Conservation (phyloP, 495 filamentous ascomycete species). For the Hypoxylon fragiforme region DNA sequence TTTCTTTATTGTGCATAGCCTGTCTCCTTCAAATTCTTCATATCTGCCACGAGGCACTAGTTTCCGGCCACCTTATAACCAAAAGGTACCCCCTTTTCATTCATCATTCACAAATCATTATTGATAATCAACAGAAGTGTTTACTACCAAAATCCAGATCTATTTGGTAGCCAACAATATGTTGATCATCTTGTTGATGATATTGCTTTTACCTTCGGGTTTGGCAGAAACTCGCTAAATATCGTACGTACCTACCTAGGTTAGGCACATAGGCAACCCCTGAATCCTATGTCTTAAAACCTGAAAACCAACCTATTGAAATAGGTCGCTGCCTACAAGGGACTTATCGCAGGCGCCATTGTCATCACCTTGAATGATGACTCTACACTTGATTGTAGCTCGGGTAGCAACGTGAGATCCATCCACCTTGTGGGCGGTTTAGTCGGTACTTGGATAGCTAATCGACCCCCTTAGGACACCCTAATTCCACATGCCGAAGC, state of each 20-base stretch:
- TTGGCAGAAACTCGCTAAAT: conserved; percentile 64
- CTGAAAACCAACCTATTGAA: background rate
- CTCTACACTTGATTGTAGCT: conserved; percentile 37
- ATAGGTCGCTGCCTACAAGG: conserved; percentile 68
- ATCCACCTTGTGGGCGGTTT: too few species aligned
- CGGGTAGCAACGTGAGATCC: conserved; percentile 32
- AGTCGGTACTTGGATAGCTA: too few species aligned
- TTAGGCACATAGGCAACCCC: too few species aligned
- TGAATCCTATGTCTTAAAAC: too few species aligned
- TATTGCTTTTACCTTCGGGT: conserved; percentile 73
- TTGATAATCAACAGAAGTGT: conserved; percentile 65
- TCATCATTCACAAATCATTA: too few species aligned
- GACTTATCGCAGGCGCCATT: conserved; percentile 41
- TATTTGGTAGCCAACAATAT: conserved; percentile 74
- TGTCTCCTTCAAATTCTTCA: conserved; percentile 68
- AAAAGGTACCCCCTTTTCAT: conserved; percentile 64
- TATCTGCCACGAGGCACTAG: conserved; percentile 68
- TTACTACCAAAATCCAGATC: conserved; percentile 81
- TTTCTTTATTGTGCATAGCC: conserved; percentile 27
- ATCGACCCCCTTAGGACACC: conserved; percentile 58
- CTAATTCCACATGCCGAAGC: conserved; percentile 65
- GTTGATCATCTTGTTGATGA: conserved; percentile 84
- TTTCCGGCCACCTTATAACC: conserved; percentile 64
- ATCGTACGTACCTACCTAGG: conserved; percentile 52
- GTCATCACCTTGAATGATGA: conserved; percentile 29